Evolutionary conservation across 768 basidiomycete species (phyloP).

Genomic region (Kwoniella heveanensis): DNA sequence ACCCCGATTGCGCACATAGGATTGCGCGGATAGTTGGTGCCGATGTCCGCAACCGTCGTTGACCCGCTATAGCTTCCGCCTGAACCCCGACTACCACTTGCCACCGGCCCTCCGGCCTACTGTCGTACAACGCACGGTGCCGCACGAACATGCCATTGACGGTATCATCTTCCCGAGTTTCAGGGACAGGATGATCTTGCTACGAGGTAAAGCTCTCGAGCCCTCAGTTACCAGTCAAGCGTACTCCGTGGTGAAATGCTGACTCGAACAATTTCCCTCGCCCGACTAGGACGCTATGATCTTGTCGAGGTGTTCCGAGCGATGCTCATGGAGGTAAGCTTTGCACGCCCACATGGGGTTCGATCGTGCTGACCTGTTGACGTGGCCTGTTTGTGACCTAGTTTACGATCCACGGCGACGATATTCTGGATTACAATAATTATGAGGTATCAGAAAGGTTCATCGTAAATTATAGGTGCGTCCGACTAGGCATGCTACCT

Average conservation of each 20-base stretch:
- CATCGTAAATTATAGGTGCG: conserved; percentile 78
- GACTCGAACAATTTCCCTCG: no score
- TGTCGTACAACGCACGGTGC: conserved; percentile 79
- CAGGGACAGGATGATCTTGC: conserved; percentile 84
- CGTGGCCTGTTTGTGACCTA: no score
- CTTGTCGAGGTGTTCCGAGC: conserved; percentile 78
- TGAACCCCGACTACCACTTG: conserved; percentile 79
- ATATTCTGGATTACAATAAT: conserved; percentile 81
- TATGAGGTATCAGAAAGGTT: conserved; percentile 88
- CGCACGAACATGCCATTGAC: conserved; percentile 91
- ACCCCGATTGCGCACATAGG: no score
- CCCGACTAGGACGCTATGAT: conserved; percentile 47
- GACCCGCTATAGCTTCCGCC: conserved; percentile 27
- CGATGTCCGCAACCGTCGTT: no score
- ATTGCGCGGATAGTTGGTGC: not conserved
- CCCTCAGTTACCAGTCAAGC: no score
- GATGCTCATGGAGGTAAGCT: conserved; percentile 66
- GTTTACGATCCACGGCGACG: conserved; percentile 75
- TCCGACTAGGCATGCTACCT: no score
- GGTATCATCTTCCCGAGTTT: conserved; percentile 84
- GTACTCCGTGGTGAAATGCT: no score
- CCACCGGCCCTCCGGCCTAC: conserved; percentile 86
- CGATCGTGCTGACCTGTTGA: no score
- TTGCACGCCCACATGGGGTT: no score
- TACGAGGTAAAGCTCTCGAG: no score